phyloP scores from a whole-genome alignment of 257 asterid species.

The Verbascum thapsus region DNA sequence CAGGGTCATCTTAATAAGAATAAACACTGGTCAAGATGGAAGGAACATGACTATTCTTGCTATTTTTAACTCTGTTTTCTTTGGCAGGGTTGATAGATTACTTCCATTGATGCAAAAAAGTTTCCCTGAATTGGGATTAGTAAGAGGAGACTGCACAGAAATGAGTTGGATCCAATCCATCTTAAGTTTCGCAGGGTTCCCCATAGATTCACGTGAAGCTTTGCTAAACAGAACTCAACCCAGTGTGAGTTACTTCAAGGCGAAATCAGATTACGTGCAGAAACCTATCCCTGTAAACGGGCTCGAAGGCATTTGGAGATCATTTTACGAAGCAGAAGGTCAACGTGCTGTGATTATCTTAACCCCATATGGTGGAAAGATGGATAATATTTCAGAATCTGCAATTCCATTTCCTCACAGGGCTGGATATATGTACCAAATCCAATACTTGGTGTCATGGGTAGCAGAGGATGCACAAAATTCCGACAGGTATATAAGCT shows the following conservation, averaged over 20 bases:
- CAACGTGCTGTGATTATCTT: background rate
- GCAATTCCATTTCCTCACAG: slow-evolving; percentile 30
- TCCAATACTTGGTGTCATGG: slow-evolving; percentile 20
- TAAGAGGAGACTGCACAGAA: slow-evolving; percentile 23
- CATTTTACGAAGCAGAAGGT: slow-evolving; percentile 6
- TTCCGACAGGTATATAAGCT: background rate
- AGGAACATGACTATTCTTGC: slow-evolving; percentile 16
- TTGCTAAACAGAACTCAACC: slow-evolving; percentile 15
- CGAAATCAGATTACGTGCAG: slow-evolving; percentile 27
- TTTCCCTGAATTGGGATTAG: slow-evolving; percentile 29
- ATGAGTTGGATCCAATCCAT: slow-evolving; percentile 27
- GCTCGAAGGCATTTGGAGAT: slow-evolving; percentile 19
- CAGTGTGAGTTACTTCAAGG: background rate
- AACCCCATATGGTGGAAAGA: slow-evolving; percentile 28
- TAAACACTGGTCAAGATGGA: slow-evolving; percentile 7
- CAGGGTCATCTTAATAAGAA: background rate
- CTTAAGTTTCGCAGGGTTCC: slow-evolving; percentile 3
- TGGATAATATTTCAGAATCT: slow-evolving; percentile 24
- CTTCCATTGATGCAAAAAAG: background rate
- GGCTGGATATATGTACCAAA: slow-evolving; percentile 20
- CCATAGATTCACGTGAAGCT: background rate
- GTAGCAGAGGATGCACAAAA: background rate
- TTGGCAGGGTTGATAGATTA: slow-evolving; percentile 24
- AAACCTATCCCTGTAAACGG: slow-evolving; percentile 21
- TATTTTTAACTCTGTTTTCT: slow-evolving; percentile 14